These are phyloP conservation scores for Calocybe indica DNA, from an alignment of 768 basidiomycete species.

Conservation along the genomic window DNA sequence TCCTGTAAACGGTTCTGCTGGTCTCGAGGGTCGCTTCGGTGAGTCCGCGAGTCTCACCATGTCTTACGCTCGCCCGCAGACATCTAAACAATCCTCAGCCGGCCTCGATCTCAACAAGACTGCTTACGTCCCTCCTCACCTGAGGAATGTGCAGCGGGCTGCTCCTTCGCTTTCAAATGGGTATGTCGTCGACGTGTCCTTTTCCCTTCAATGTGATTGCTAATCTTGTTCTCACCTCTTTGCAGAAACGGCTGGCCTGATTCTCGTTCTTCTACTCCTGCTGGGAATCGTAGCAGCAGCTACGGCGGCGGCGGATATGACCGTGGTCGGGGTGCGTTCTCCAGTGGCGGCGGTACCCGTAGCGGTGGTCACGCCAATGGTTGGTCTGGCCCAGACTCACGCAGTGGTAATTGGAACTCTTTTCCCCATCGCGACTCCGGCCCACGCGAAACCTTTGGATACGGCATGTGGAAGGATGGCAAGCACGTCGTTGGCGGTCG, in stretches of 20 bases:
- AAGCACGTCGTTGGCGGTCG: constrained; percentile 78
- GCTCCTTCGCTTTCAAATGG: constrained; percentile 59
- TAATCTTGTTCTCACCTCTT: constrained; percentile 1
- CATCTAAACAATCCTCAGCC: constrained; percentile 33
- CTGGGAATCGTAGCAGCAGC: constrained; percentile 38
- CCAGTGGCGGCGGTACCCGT: constrained; percentile 31
- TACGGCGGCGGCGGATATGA: constrained; percentile 35
- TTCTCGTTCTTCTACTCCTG: constrained; percentile 61
- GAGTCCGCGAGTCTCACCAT: constrained; percentile 17
- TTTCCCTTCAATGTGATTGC: not conserved
- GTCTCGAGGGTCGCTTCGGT: constrained; percentile 76
- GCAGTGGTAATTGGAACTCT: constrained; percentile 30
- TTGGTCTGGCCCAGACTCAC: constrained; percentile 30
- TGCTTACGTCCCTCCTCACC: constrained; percentile 85
- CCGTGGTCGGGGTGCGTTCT: constrained; percentile 34
- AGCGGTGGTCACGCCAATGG: constrained; percentile 36
- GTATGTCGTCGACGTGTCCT: constrained; percentile 28
- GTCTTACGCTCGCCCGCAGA: constrained; percentile 4
- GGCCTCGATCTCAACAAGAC: constrained; percentile 75
- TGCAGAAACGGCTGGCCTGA: constrained; percentile 70
- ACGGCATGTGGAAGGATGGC: constrained; percentile 86
- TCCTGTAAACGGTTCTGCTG: constrained; percentile 72
- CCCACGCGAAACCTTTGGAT: constrained; percentile 51
- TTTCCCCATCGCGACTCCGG: constrained; percentile 24
- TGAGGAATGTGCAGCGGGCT: constrained; percentile 85